phyloP scores from a whole-genome alignment of 2,329 filamentous ascomycete genomes.

The Ascochyta lentis region DNA sequence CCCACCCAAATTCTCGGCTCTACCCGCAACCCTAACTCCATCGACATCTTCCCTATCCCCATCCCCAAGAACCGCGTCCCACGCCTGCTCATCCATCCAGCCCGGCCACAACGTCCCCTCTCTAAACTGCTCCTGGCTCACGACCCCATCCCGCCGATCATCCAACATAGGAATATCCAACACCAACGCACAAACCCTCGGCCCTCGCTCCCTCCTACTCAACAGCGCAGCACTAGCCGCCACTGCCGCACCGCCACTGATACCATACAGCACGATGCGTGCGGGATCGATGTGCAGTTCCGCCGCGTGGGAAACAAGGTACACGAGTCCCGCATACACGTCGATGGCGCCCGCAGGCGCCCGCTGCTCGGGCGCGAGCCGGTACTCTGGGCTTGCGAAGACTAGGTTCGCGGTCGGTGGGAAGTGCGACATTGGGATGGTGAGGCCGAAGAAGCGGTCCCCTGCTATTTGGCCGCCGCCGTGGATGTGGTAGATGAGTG shows the following conservation, averaged over 20 bases:
- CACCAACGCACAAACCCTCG: conserved; percentile 50
- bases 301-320: conserved; percentile 44
- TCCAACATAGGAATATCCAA: conserved; percentile 59
- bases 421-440: conserved; percentile 33
- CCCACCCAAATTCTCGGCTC: conserved; percentile 40
- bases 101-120: conserved; percentile 44
- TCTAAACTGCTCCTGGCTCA: conserved; percentile 43
- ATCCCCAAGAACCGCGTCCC: conserved; percentile 52
- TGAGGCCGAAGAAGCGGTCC: conserved; percentile 32
- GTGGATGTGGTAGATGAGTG: conserved; percentile 43
- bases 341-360: conserved; percentile 50
- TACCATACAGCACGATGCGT: conserved; percentile 52
- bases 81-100: conserved; percentile 52
- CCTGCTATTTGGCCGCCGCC: conserved; percentile 52
- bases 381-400: conserved; percentile 48
- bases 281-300: conserved; percentile 52
- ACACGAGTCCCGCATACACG: conserved; percentile 21
- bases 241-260: conserved; percentile 54
- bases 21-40: conserved; percentile 48
- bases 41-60: neutral
- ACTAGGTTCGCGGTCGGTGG: conserved; percentile 26
- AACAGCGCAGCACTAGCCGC: conserved; percentile 50
- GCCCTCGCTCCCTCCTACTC: conserved; percentile 45
- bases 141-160: conserved; percentile 46
- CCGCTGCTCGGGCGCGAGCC: conserved; percentile 53